Evolutionary conservation across 495 filamentous ascomycete genomes (phyloP).

Genomic region (Penicillium roqueforti): DNA sequence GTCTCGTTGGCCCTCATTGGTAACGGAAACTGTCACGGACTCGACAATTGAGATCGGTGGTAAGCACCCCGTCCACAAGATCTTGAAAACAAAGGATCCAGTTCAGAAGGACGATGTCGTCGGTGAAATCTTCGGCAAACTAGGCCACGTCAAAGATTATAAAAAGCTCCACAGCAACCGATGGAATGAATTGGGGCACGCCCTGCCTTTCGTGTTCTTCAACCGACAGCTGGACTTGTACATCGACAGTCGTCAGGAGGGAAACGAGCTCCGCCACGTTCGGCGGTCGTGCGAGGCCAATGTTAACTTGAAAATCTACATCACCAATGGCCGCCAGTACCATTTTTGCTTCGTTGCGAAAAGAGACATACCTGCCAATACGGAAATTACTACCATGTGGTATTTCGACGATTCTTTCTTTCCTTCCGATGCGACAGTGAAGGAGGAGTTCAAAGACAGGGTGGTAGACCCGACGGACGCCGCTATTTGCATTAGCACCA

Average conservation of each 20-base stretch:
- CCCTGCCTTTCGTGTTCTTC: conserved; percentile 82
- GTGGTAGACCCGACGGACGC: conserved; percentile 43
- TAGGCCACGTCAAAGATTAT: conserved; percentile 77
- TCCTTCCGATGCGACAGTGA: conserved; percentile 45
- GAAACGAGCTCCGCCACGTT: conserved; percentile 76
- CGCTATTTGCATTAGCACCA: conserved; percentile 59
- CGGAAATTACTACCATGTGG: conserved; percentile 66
- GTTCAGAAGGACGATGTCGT: conserved; percentile 66
- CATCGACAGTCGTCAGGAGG: conserved; percentile 84
- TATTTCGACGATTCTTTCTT: conserved; percentile 50
- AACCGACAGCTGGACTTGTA: conserved; percentile 78
- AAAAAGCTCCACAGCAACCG: conserved; percentile 65
- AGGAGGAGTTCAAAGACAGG: conserved; percentile 31
- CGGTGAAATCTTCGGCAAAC: conserved; percentile 81
- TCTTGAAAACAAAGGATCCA: conserved; percentile 58
- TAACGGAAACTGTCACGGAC: conserved; percentile 45
- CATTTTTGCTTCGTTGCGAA: conserved; percentile 87
- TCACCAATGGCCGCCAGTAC: conserved; percentile 70
- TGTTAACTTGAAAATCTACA: conserved; percentile 70
- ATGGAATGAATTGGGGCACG: conserved; percentile 71
- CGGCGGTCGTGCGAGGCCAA: conserved; percentile 88
- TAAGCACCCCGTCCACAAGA: conserved; percentile 60
- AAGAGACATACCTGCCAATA: conserved; percentile 58
- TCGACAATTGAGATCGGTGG: conserved; percentile 39
- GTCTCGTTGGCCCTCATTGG: conserved; percentile 47